Base-by-base conservation (phyloP, 1,284 basidiomycete genomes). In the Golubevia sp. region DNA sequence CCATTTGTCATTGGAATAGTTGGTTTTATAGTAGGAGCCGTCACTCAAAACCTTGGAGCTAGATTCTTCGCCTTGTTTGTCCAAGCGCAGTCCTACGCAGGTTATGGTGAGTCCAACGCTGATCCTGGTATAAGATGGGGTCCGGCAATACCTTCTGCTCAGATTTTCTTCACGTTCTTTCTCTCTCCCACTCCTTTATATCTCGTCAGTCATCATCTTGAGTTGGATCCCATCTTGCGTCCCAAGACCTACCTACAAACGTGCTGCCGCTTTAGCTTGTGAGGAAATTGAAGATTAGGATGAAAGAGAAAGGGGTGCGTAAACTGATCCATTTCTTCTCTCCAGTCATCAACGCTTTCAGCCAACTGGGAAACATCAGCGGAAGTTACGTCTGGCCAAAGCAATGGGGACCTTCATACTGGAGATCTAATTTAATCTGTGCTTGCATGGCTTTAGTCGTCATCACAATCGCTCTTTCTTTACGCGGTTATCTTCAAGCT, bases 11-110 rank as follows among this genome's bases (percentile, higher is more conserved):
- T 61, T 34, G 63, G 66, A 18, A 74, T 76, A 49, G 59, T 71
- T 11, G 74, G 71, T 3, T 77, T 76, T 63, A 76, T 77, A 69
- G 74, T 77, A 34, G 58, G 65, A 1, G 56, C 69, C 13, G 61
- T 65, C 4, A 69, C 72, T 3, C 61, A 53, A 8, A 61, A 54
- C 34, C 48, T 69, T 1, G 70, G 65, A 0, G 66, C 68, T 0
- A 57, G 74, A 27, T 76, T 73, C 66, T 68, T 76, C 34, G 71
- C 66, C 3, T 60, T 74, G 1, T 76, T 76, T 59, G 64, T 77
- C 62, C 56, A 71, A 58, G 68, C 67, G 15, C 61, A 55, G 51
- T 53, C 44, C 2, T 59, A 55, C n/a, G 15, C n/a, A n/a, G n/a
- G n/a, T n/a, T n/a, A n/a, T n/a, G n/a, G n/a, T n/a, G n/a, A n/a